Conservation (phyloP, 495 filamentous ascomycete genomes). For the Immersiella caudata region DNA sequence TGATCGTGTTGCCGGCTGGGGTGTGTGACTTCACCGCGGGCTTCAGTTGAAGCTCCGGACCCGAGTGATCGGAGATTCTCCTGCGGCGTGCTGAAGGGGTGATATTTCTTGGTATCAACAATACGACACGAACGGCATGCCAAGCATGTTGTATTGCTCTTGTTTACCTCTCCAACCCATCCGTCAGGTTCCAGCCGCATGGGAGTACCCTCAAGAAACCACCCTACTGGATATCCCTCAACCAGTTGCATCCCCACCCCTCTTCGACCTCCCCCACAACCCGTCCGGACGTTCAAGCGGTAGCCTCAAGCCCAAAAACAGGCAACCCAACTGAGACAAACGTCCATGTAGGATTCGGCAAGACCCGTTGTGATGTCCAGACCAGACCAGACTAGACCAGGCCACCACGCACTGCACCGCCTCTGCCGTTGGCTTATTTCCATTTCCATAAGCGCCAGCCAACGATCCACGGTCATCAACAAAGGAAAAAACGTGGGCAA, state of each 20-base stretch:
- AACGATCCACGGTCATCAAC: neutral
- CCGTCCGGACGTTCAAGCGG: neutral
- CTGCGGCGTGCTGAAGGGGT: neutral
- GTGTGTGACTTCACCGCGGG: neutral
- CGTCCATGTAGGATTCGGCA: conserved; percentile 8
- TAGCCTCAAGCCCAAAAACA: neutral
- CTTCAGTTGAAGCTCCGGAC: neutral
- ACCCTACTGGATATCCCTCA: neutral
- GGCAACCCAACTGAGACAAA: conserved; percentile 2
- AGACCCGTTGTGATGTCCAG: conserved; percentile 7
- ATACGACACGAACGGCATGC: neutral
- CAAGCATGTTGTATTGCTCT: neutral
- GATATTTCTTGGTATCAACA: neutral
- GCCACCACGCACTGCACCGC: neutral
- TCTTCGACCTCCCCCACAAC: conserved; percentile 4
- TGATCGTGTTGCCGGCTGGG: neutral
- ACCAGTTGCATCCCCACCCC: neutral
- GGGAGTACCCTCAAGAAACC: neutral
- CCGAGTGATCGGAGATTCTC: neutral
- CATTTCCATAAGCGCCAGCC: conserved; percentile 18
- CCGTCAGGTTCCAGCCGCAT: neutral
- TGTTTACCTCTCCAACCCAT: neutral
- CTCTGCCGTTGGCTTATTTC: neutral
- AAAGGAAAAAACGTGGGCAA: neutral
- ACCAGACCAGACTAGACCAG: neutral